A percentile compares a stretch with the other conserved stretches of the same genome.
Evolutionary conservation across 106 monocot species (phyloP).

Genomic region (Dendrobium nobile): DNA sequence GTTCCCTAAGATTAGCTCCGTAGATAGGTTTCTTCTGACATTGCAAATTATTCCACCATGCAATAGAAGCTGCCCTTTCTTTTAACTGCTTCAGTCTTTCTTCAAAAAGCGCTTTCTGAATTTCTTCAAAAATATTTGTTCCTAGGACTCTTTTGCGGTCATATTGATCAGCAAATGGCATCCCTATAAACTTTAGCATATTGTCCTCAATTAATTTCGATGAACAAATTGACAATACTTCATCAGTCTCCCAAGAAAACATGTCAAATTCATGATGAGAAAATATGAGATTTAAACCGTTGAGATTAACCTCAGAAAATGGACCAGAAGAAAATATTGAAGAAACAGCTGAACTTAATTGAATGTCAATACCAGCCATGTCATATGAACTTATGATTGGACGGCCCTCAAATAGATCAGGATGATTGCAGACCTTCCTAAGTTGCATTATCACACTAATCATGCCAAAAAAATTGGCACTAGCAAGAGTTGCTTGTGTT

Average conservation of each 20-base stretch:
- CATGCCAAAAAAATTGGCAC: conserved; percentile 96
- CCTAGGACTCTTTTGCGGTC: conserved; percentile 30
- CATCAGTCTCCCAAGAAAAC: conserved; percentile 82
- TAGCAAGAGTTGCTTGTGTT: conserved; percentile 91
- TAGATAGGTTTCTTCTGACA: conserved; percentile 80
- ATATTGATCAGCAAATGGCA: conserved; percentile 8
- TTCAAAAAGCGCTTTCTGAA: conserved; percentile 70
- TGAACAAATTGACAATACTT: conserved; percentile 34
- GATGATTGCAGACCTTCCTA: conserved; percentile 99
- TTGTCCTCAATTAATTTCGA: conserved; percentile 6
- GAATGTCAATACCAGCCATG: conserved; percentile 79
- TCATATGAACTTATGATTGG: conserved; percentile 95
- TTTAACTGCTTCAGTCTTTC: conserved; percentile 61
- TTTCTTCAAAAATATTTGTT: conserved; percentile 74
- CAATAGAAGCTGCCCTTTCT: conserved; percentile 66
- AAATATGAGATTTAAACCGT: conserved; percentile 67
- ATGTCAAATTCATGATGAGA: conserved; percentile 65
- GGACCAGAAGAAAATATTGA: conserved; percentile 40
- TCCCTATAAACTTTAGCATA: conserved; percentile 8
- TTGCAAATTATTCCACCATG: conserved; percentile 87
- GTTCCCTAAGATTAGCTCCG: conserved; percentile 66
- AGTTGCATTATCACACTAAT: conserved; percentile 99
- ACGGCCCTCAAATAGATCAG: conserved; percentile 98
- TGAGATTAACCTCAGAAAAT: conserved; percentile 68
- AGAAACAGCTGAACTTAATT: conserved; percentile 67